Evolutionary conservation across 805 yeast genomes (phyloP).

Genomic region (Ogataea nonfermentans): DNA sequence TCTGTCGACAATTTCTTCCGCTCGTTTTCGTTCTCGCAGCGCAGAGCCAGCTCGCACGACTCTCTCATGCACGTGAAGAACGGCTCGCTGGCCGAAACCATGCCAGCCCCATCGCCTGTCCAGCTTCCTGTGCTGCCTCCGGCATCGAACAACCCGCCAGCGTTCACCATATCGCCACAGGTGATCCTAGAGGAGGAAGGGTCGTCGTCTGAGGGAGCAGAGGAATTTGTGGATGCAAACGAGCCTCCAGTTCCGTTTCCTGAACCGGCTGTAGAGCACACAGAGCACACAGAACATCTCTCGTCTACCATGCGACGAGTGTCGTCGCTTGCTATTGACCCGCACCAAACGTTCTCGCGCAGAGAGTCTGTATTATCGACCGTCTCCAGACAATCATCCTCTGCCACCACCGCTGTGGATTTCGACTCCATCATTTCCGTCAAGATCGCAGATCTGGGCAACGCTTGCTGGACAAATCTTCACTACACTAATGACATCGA

Average conservation of each 20-base stretch:
- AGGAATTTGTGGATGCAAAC: constrained; percentile 29
- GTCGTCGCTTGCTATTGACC: constrained; percentile 11
- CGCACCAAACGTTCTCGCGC: constrained; percentile 11
- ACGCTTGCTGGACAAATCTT: constrained; percentile 61
- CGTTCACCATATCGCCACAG: constrained; percentile 7
- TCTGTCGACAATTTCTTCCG: constrained; percentile 36
- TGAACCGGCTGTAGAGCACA: not conserved
- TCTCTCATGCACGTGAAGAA: constrained; percentile 2
- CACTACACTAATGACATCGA: constrained; percentile 70
- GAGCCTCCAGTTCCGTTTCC: constrained; percentile 21
- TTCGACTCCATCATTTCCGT: constrained; percentile 40
- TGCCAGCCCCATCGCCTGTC: constrained; percentile 1
- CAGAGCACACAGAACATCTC: constrained; percentile 1
- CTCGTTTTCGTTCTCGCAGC: constrained; percentile 35
- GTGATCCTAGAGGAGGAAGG: constrained; percentile 20
- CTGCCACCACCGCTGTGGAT: constrained; percentile 15
- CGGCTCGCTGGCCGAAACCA: constrained; percentile 2
- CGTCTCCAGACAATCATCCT: constrained; percentile 15
- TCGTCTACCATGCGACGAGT: constrained; percentile 14
- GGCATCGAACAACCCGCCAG: not conserved
- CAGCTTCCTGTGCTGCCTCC: not conserved
- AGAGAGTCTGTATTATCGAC: constrained; percentile 17
- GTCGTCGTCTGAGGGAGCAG: constrained; percentile 16
- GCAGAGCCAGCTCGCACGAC: constrained; percentile 20
- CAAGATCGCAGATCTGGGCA: constrained; percentile 69